A percentile compares a stretch with the other conserved stretches of the same genome.
These are phyloP conservation scores for Pyrenochaeta sp. DNA, from an alignment of 2,329 filamentous ascomycete species.

Conservation along the genomic window DNA sequence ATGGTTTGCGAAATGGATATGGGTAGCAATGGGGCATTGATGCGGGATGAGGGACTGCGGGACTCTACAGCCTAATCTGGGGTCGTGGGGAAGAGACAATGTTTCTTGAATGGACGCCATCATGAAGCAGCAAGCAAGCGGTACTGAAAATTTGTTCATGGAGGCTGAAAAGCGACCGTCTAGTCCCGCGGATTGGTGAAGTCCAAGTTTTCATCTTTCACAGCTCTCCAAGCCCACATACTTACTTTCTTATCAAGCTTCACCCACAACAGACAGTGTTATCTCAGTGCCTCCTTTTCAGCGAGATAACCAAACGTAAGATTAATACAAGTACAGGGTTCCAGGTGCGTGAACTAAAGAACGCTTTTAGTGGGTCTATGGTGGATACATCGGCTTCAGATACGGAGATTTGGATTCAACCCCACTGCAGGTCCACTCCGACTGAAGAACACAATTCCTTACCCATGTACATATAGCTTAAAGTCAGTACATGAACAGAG, in stretches of 20 bases:
- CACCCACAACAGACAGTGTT: slow-evolving; percentile 1
- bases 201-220: neutral
- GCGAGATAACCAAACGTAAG: slow-evolving; percentile 10
- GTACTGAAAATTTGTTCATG: neutral
- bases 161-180: neutral
- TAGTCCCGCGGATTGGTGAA: neutral
- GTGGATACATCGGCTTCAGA: slow-evolving; percentile 2
- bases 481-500: too few species aligned
- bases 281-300: slow-evolving; percentile 2
- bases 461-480: too few species aligned
- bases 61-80: slow-evolving; percentile 2
- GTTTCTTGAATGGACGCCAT: neutral
- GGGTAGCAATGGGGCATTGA: slow-evolving; percentile 2
- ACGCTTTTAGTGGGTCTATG: slow-evolving; percentile 2
- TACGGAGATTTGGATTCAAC: neutral
- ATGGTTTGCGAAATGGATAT: slow-evolving; percentile 17
- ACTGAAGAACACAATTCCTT: neutral
- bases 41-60: slow-evolving; percentile 1
- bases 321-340: neutral
- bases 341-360: neutral
- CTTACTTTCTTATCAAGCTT: slow-evolving; percentile 1
- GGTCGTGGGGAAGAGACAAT: slow-evolving; percentile 2
- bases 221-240: too few species aligned
- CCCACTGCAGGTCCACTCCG: neutral
- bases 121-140: neutral